Base-by-base conservation (phyloP, 2,329 filamentous ascomycete species). In the Fusarium tjaetaba region DNA sequence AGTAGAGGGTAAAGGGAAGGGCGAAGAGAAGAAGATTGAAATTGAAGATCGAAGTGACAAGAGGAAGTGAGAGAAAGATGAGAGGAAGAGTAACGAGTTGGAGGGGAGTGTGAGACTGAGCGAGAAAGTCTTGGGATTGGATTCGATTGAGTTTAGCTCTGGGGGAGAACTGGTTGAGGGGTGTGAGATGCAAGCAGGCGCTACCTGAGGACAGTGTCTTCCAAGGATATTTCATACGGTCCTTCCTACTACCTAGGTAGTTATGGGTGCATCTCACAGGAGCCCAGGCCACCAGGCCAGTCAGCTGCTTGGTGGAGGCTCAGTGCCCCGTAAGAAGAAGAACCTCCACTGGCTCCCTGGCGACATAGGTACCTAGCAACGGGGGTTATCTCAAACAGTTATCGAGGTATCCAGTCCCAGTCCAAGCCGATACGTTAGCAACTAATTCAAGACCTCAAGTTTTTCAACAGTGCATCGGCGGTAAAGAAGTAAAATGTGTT, bases 81-180 rank as follows among this genome's bases (percentile, higher is more conserved):
- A 68, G 70, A 70, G 68, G 66, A 74, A 67, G 71, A 75, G 49
- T 56, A 62, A 61, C 63, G 70, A 61, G 67, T 68, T 68, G 69
- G 62, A 75, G 71, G 63, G 62, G 67, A 73, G 64, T 70, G 65
- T 72, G 65, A 70, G 61, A 71, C 63, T 48, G 68, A 71, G 57
- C 46, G 49, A 74, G 71, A 71, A 71, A 67, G 76, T 57, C 74
- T 75, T 70, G 59, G 74, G 76, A 78, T 78, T 77, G 72, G 75
- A 71, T 73, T 75, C 73, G 74, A 74, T 75, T 74, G 70, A 71
- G 65, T 76, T 77, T 78, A 68, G 74, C 67, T 78, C 75, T 76
- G 76, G 75, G 75, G 73, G 73, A 65, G 48, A 46, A 71, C 58
- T 57, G 63, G 62, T 24, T 60, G 43, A 66, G 71, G 71, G 71